Base-by-base conservation (phyloP, 305 asterid species). In the Fraxinus latifolia region DNA sequence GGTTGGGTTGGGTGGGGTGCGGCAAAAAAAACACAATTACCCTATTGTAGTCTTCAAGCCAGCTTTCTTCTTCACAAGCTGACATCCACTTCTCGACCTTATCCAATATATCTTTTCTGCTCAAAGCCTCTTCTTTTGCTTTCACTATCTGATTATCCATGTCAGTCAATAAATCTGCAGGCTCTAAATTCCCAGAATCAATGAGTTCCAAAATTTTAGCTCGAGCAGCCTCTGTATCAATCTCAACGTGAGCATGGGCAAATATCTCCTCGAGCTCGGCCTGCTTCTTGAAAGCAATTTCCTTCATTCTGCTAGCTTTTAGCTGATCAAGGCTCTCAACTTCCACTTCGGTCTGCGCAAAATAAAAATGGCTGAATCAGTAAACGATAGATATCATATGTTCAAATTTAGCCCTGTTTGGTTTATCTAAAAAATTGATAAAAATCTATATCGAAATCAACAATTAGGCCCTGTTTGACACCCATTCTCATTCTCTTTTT, bases 21-120 rank as follows among this genome's bases (percentile, higher is more conserved):
- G 12, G 19, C 25, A 67, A 11, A 4, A 77, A 32, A 27, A 82
- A 74, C 9, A 3, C 11, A 58, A 68, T 86, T 91, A 95, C 99
- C 97, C 97, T 88, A 70, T 87, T 94, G 88, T 96, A 94, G 87
- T 94, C 99, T 83, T 96, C 99, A 67, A 94, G 97, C 98, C 99
- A 96, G 82, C 97, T 96, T 93, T 96, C 99, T 88, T 96, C 98
- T 89, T 96, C 98, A 89, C 99, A 96, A 78, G 99, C 95, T 15
- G 98, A 91, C 99, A 96, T 94, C 98, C 98, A 96, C 80, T 94
- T 96, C 86, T 96, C 99, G 84, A 96, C 99, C 90, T 96, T 96
- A 82, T 94, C 99, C 90, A 96, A 84, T 91, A 96, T 96, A 5
- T 94, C 99, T 85, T 90, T 94, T 90, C 99, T 89, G 87, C 97